Percentiles rank a stretch among this genome's conserved stretches.
These are phyloP conservation scores for Kwoniella sp. DNA, from an alignment of 768 basidiomycete species.

Conservation along the genomic window DNA sequence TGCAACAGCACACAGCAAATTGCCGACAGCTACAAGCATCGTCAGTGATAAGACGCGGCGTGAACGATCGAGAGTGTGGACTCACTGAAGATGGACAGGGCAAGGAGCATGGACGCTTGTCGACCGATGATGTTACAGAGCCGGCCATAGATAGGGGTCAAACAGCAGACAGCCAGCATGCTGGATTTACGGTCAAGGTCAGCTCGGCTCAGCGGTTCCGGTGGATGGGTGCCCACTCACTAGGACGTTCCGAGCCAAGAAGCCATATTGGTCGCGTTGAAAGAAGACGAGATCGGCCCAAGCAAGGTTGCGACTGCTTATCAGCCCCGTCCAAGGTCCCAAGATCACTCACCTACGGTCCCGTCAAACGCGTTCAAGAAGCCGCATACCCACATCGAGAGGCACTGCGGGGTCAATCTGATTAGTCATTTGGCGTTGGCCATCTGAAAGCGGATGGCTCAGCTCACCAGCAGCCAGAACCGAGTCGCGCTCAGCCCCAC, in stretches of 20 bases:
- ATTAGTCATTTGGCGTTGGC: not conserved
- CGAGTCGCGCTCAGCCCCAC: conserved; percentile 33
- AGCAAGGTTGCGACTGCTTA: conserved; percentile 36
- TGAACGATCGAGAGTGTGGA: not conserved
- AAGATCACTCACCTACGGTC: conserved; percentile 27
- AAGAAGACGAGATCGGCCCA: conserved; percentile 36
- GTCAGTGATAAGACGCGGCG: not conserved
- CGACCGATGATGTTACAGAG: conserved; percentile 42
- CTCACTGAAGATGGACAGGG: conserved; percentile 37
- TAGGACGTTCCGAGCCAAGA: conserved; percentile 54
- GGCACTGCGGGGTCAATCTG: conserved; percentile 15
- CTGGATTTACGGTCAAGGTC: conserved; percentile 5
- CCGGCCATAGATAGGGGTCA: conserved; percentile 49
- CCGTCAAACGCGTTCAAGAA: conserved; percentile 42
- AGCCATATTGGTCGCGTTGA: conserved; percentile 46
- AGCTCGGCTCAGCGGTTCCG: not conserved
- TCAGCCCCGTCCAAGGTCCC: not conserved
- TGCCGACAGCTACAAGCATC: conserved; percentile 26
- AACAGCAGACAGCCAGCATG: conserved; percentile 42
- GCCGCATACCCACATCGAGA: conserved; percentile 35
- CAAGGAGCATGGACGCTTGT: conserved; percentile 33
- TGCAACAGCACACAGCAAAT: conserved; percentile 40
- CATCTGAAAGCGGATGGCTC: not conserved
- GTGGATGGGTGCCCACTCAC: conserved; percentile 6
- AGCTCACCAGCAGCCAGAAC: conserved; percentile 36